Evolutionary conservation across 2,329 filamentous ascomycete species (phyloP).

Genomic region (Aureobasidium sp.): DNA sequence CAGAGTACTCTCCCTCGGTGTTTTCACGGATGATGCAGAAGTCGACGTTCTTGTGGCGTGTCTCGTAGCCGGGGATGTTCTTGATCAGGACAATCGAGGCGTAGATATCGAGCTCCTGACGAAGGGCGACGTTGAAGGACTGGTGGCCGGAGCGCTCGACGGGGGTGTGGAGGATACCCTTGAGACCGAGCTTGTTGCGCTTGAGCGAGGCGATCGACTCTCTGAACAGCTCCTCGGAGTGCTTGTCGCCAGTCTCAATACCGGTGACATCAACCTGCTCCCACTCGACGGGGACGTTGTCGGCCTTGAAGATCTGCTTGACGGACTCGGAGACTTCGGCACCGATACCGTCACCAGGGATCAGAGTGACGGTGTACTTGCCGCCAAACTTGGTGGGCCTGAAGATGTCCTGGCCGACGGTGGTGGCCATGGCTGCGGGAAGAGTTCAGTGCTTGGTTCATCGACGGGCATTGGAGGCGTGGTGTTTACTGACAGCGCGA

Average conservation of each 20-base stretch:
- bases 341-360: conserved; percentile 94
- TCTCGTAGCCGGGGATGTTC: conserved; percentile 98
- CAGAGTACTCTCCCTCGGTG: conserved; percentile 99
- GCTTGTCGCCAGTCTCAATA: conserved; percentile 73
- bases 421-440: conserved; percentile 50
- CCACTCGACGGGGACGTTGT: conserved; percentile 98
- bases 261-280: conserved; percentile 95
- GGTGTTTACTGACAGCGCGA: conserved; percentile 42
- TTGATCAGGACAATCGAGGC: conserved; percentile 96
- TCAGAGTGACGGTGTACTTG: conserved; percentile 98
- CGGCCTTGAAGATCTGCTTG: conserved; percentile 99
- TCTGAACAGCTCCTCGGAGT: conserved; percentile 89
- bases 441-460: conserved; percentile 14
- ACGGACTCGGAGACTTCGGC: conserved; percentile 96
- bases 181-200: conserved; percentile 97
- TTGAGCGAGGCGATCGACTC: conserved; percentile 91
- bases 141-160: conserved; percentile 95
- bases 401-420: conserved; percentile 87
- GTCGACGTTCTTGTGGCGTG: conserved; percentile 93
- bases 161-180: conserved; percentile 91
- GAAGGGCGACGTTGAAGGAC: conserved; percentile 98
- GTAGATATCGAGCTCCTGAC: conserved; percentile 99
- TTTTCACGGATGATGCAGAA: conserved; percentile 99
- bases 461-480: background rate
- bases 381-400: conserved; percentile 98